Base-by-base conservation (phyloP, 2,329 filamentous ascomycete genomes). In the Trichophyton benhamiae region DNA sequence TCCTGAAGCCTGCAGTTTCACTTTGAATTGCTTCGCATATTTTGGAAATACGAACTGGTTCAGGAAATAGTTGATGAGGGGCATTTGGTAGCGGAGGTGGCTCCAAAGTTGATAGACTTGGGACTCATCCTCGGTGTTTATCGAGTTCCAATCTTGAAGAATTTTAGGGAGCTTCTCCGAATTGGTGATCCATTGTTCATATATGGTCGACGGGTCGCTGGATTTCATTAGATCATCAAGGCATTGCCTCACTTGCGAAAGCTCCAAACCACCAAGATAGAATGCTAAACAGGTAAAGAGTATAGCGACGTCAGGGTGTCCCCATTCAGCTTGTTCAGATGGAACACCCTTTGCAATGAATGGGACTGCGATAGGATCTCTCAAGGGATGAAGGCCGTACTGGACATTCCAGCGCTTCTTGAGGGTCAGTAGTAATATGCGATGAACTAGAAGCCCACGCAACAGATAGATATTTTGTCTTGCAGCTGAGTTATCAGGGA, bases 341-440 rank as follows among this genome's bases (percentile, higher is more conserved):
- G 83, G 84, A 2, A 66, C 78, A 58, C 84, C 83, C 61, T 87
- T 87, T 0, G 82, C 83, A 7, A 76, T 75, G 64, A 79, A 87
- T 0, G 83, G 85, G 0, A 87, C 82, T 0, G 81, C 80, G 0
- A 87, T 75, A 0, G 77, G 79, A 0, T 65, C 64, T 1, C 82
- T 70, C 0, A 63, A 66, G 0, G 66, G 63, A 66, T 83, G 79
- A 0, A 82, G 73, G 0, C 86, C 85, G 62, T 85, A 89, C 60
- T 87, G 80, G 0, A 89, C 85, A 2, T 81, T 72, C 82, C 83
- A 89, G 1, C 85, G 74, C 66, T 87, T 88, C 13, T 79, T 70
- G 0, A 88, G 71, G 0, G 74, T 75, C 62, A 85, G 86, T 0
- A 66, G 66, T 0, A 88, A 66, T 0, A 88, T 73, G 0, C 82